Evolutionary conservation across 2,329 filamentous ascomycete genomes (phyloP).

Genomic region (Hypoxylon sp.): DNA sequence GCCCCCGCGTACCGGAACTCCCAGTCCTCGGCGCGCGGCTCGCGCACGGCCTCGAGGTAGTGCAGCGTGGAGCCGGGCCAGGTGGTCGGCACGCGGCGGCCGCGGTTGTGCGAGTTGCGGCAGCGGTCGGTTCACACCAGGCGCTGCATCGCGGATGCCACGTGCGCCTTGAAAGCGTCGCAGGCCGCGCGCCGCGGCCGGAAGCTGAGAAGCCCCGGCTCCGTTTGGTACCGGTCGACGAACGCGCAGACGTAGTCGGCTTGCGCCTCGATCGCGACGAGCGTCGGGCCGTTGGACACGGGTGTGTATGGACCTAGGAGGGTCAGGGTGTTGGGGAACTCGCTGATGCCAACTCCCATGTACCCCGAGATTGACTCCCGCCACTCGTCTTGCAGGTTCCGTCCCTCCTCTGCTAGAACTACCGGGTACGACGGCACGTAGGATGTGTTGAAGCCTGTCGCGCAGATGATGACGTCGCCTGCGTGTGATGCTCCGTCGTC

Average conservation of each 20-base stretch:
- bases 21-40: constrained; percentile 57
- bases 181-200: constrained; percentile 56
- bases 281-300: constrained; percentile 48
- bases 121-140: constrained; percentile 57
- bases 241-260: constrained; percentile 60
- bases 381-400: constrained; percentile 42
- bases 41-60: constrained; percentile 56
- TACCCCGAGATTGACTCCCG: constrained; percentile 39
- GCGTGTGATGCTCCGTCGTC: constrained; percentile 41
- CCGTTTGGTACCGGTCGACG: constrained; percentile 58
- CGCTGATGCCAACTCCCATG: constrained; percentile 42
- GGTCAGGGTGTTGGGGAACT: constrained; percentile 45
- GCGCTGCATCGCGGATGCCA: constrained; percentile 53
- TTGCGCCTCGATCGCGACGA: constrained; percentile 51
- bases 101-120: constrained; percentile 57
- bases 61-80: constrained; percentile 58
- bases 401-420: constrained; percentile 49
- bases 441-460: constrained; percentile 36
- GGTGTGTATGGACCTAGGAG: constrained; percentile 52
- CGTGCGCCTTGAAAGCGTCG: constrained; percentile 50
- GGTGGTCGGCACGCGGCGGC: constrained; percentile 53
- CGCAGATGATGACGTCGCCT: constrained; percentile 45
- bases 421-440: constrained; percentile 50
- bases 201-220: constrained; percentile 53
- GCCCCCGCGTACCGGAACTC: constrained; percentile 50